These are phyloP conservation scores for Nidularia sp. DNA, from an alignment of 768 basidiomycete species.

Conservation along the genomic window DNA sequence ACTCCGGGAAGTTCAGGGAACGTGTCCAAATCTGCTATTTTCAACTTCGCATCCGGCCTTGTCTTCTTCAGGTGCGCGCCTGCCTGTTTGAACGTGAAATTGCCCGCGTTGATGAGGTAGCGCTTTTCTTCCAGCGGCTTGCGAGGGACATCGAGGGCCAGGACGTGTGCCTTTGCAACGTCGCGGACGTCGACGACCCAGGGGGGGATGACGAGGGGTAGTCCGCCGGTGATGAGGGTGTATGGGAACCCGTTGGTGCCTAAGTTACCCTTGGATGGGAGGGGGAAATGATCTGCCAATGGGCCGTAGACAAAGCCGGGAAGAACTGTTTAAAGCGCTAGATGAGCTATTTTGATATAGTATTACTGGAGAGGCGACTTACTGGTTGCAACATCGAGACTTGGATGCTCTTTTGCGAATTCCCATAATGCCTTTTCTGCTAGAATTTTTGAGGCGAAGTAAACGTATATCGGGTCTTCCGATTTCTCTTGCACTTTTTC, in stretches of 20 bases:
- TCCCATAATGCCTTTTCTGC: conserved; percentile 39
- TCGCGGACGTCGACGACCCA: conserved; percentile 31
- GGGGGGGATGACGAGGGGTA: conserved; percentile 16
- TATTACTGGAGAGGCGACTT: conserved; percentile 6
- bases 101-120: conserved; percentile 21
- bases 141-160: conserved; percentile 20
- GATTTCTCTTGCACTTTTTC: conserved; percentile 24
- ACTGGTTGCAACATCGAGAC: conserved; percentile 34
- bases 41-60: conserved; percentile 11
- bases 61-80: conserved; percentile 18
- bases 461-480: conserved; percentile 25
- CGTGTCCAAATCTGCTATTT: conserved; percentile 6
- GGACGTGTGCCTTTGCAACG: conserved; percentile 28
- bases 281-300: conserved; percentile 24
- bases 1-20: conserved; percentile 6
- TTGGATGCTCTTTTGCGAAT: conserved; percentile 32
- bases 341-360: not conserved
- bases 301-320: conserved; percentile 35
- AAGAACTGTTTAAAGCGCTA: conserved; percentile 17
- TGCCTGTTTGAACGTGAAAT: conserved; percentile 24
- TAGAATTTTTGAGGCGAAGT: conserved; percentile 35
- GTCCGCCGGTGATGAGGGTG: conserved; percentile 20
- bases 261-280: conserved; percentile 15
- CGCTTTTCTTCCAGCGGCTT: conserved; percentile 18
- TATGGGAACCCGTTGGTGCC: conserved; percentile 25